These are phyloP conservation scores for Monosporascus sp. DNA, from an alignment of 2,329 filamentous ascomycete species.

Conservation along the genomic window DNA sequence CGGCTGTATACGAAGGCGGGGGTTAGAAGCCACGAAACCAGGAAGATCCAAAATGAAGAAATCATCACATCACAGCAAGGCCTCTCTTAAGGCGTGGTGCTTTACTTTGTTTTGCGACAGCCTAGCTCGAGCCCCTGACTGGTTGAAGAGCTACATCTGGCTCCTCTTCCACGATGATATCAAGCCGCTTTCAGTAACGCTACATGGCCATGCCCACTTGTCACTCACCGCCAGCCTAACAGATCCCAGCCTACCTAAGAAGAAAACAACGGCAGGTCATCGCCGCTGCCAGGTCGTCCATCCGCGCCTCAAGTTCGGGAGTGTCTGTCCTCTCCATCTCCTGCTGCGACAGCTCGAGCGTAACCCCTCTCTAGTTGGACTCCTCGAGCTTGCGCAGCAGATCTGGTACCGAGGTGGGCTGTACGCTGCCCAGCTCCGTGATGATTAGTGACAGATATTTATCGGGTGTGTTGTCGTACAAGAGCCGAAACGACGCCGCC, in stretches of 20 bases:
- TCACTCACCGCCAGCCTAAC: background rate
- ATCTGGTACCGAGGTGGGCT: conserved; percentile 75
- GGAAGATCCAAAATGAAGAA: background rate
- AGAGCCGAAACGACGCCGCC: conserved; percentile 52
- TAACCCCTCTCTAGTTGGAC: conserved; percentile 33
- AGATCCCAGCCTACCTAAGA: background rate
- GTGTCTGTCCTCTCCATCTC: background rate
- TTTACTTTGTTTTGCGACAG: background rate
- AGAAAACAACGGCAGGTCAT: background rate
- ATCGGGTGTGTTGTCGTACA: conserved; percentile 89
- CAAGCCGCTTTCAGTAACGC: no score
- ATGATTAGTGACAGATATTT: conserved; percentile 84
- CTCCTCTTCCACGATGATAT: no score
- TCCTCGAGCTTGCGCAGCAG: conserved; percentile 54
- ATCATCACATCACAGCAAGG: background rate
- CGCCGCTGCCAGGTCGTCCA: background rate
- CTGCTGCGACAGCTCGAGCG: background rate
- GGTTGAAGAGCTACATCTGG: no score
- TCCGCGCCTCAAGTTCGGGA: background rate
- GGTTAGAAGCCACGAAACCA: background rate
- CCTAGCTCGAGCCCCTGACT: background rate
- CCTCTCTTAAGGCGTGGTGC: background rate
- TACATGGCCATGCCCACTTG: no score
- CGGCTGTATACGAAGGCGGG: background rate
- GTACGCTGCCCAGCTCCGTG: conserved; percentile 83